phyloP scores from a whole-genome alignment of 805 yeast species.

The Blastobotrys terrestris region DNA sequence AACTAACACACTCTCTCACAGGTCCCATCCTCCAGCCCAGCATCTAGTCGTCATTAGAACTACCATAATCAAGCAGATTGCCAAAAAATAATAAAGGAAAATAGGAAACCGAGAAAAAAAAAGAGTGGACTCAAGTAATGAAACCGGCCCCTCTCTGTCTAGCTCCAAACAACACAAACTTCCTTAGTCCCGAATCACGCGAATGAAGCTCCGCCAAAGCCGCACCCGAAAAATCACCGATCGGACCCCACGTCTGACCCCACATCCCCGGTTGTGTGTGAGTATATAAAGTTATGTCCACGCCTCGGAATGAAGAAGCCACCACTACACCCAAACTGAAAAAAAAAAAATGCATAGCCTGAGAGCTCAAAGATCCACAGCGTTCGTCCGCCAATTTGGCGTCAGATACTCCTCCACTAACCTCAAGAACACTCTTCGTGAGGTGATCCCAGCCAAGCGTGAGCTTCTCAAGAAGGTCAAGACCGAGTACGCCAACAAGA shows the following conservation, averaged over 20 bases:
- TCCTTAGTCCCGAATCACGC: too few species aligned
- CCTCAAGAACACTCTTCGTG: slow-evolving; percentile 32
- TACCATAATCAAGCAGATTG: too few species aligned
- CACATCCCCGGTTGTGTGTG: neutral
- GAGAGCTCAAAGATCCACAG: neutral
- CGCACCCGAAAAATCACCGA: neutral
- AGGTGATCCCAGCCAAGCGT: slow-evolving; percentile 40
- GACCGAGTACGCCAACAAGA: slow-evolving; percentile 30
- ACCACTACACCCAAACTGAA: neutral
- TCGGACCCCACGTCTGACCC: too few species aligned
- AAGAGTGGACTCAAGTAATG: too few species aligned
- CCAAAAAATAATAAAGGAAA: too few species aligned
- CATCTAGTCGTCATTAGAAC: too few species aligned
- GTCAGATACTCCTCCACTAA: slow-evolving; percentile 17
- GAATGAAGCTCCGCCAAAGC: neutral
- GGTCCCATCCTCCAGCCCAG: too few species aligned
- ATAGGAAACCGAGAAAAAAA: too few species aligned
- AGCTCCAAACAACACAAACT: too few species aligned
- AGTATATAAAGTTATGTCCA: too few species aligned
- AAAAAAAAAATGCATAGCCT: neutral
- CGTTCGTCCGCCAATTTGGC: slow-evolving; percentile 2
- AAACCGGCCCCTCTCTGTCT: too few species aligned
- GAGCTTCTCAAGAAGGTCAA: slow-evolving; percentile 39
- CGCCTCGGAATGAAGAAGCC: neutral
- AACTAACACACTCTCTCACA: too few species aligned